A percentile compares a stretch with the other conserved stretches of the same genome.
Evolutionary conservation across 176 grass and related monocot species (phyloP).

Genomic region (Dendrocalamus sinicus): DNA sequence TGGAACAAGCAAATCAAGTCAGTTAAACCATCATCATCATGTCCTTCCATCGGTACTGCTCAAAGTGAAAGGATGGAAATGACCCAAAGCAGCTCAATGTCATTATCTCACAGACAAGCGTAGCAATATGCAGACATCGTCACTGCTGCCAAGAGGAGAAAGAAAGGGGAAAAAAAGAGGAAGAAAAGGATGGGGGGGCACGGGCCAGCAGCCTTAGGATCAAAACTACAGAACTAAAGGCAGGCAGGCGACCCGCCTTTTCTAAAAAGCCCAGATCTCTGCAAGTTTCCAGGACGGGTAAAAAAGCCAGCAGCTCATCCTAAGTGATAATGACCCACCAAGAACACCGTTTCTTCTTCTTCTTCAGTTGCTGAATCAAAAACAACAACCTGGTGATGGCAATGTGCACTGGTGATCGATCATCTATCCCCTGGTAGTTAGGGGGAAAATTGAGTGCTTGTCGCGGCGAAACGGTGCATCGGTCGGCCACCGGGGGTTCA

Average conservation of each 20-base stretch:
- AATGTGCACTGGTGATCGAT: constrained; percentile 24
- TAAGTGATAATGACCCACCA: constrained; percentile 46
- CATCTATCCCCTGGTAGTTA: background rate
- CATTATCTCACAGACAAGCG: constrained; percentile 46
- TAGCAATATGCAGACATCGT: constrained; percentile 56
- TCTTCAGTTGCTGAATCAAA: constrained; percentile 49
- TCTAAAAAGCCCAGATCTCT: constrained; percentile 46
- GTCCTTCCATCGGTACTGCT: constrained; percentile 20
- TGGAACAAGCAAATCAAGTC: constrained; percentile 46
- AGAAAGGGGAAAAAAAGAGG: background rate
- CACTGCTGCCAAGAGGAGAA: constrained; percentile 45
- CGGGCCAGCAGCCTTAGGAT: constrained; percentile 59
- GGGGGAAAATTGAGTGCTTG: background rate
- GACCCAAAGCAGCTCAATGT: constrained; percentile 60
- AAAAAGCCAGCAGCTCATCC: constrained; percentile 36
- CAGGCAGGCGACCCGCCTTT: constrained; percentile 36
- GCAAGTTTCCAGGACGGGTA: constrained; percentile 42
- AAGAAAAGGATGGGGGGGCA: constrained; percentile 31
- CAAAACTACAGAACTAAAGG: constrained; percentile 57
- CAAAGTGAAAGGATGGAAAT: constrained; percentile 44
- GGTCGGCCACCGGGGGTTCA: constrained; percentile 33
- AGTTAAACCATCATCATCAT: constrained; percentile 24
- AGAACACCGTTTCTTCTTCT: constrained; percentile 41
- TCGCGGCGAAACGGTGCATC: background rate
- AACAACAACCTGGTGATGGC: constrained; percentile 30